A percentile compares a stretch with the other conserved stretches of the same genome.
Evolutionary conservation across 306 rosid genomes (phyloP).

Genomic region (Sphenostylis stenocarpa): DNA sequence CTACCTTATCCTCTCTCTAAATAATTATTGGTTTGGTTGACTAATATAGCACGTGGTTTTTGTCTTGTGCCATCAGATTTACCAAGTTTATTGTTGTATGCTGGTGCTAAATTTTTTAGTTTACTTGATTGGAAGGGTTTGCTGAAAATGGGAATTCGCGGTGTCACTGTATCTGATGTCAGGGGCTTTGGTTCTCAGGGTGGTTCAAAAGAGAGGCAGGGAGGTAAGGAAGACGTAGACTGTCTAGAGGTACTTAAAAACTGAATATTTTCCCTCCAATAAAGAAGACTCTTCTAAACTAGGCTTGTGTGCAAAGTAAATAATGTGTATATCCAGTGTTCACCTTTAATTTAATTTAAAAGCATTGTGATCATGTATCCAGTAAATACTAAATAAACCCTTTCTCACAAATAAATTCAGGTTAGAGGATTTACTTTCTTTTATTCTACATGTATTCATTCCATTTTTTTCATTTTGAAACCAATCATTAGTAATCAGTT

Average conservation of each 20-base stretch:
- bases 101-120: conserved; percentile 12
- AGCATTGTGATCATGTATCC: neutral
- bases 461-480: neutral
- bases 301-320: neutral
- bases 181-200: conserved; percentile 98
- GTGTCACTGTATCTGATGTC: conserved; percentile 87
- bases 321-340: neutral
- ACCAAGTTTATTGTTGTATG: conserved; percentile 9
- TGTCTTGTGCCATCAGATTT: neutral
- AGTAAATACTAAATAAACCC: neutral
- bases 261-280: neutral
- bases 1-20: conserved; percentile 2
- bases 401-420: neutral
- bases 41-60: neutral
- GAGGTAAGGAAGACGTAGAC: conserved; percentile 66
- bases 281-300: neutral
- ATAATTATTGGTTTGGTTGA: conserved; percentile 2
- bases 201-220: conserved; percentile 91
- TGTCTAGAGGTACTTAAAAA: neutral
- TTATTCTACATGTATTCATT: conserved; percentile 7
- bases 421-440: neutral
- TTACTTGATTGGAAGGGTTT: conserved; percentile 58
- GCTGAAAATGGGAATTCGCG: conserved; percentile 85
- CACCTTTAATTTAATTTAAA: neutral
- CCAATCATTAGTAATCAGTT: neutral